Percentiles rank a stretch among this genome's conserved stretches.
phyloP scores from a whole-genome alignment of 164 flowering plant species.

The Litsea cubeba region DNA sequence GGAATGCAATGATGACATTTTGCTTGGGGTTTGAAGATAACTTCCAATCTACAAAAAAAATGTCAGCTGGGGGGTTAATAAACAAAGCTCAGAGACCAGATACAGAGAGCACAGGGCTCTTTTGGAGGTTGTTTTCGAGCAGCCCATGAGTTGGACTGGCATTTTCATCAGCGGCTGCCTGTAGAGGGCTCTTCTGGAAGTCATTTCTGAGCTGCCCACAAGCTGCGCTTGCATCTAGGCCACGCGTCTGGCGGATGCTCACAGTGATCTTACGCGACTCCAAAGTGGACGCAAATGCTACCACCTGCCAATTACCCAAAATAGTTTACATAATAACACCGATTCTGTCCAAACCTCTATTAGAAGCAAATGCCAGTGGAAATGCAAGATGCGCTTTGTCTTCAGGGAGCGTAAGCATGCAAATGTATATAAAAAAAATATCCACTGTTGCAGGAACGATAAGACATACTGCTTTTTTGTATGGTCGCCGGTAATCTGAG shows the following conservation, averaged over 20 bases:
- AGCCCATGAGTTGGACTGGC: constrained; percentile 97
- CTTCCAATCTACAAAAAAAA: background rate
- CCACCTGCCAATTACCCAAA: constrained; percentile 37
- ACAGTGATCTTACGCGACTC: constrained; percentile 79
- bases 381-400: background rate
- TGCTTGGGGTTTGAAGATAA: too few relatives aligned
- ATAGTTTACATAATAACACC: background rate
- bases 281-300: constrained; percentile 68
- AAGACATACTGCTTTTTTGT: constrained; percentile 59
- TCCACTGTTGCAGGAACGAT: background rate
- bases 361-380: background rate
- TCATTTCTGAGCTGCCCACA: constrained; percentile 95
- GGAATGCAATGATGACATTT: too few relatives aligned
- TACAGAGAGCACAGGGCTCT: constrained; percentile 44
- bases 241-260: constrained; percentile 85
- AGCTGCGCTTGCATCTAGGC: constrained; percentile 95
- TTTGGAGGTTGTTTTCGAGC: constrained; percentile 79
- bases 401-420: background rate
- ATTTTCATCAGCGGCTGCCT: constrained; percentile 23
- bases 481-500: constrained; percentile 79
- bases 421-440: background rate
- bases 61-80: background rate
- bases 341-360: background rate
- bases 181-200: constrained; percentile 76
- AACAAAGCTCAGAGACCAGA: background rate